Base-by-base conservation (phyloP, 1,284 basidiomycete species). In the Ceratobasidium papillatum region DNA sequence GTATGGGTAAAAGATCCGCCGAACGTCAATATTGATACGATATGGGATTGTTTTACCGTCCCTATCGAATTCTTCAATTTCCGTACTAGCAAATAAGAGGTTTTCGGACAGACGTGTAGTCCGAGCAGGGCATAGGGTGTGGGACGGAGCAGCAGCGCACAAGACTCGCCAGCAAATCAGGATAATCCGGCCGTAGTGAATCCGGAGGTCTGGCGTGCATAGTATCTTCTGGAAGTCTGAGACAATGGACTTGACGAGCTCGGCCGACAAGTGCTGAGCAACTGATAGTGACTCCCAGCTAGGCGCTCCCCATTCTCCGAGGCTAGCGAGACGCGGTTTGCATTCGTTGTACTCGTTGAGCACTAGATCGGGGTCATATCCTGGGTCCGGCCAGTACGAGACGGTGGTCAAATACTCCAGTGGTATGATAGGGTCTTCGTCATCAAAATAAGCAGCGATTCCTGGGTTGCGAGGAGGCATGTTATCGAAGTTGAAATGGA, bases 401-500 rank as follows among this genome's bases (percentile, higher is more conserved):
- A 45, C 59, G 19, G 59, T 22, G 14, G 34, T 68, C 11, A 41
- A 36, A 34, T 36, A 54, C 54, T 61, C 34, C 1, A 22, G 30
- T 17, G 58, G 58, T 3, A 61, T 9, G 9, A 19, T 17, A 22
- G 9, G 34, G 41, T 5, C 17, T 30, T 65, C 19, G 1, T 58
- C 52, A 11, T 51, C 63, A 43, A 52, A 56, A 12, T 58, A 51
- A 1, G 14, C 11, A 2, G 14, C 12, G n/a, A 54, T 36, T n/a
- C 25, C 52, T 1, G 47, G 45, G 14, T 38, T 11, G 25, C 25
- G 38, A n/a, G 14, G 66, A 4, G 59, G 59, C 38, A 74, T 64
- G 14, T 51, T 45, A 32, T 74, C 74, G 11, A 74, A 41, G 3
- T 30, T 58, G 25, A 74, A 49, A 43, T 74, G 49, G 3, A 22